phyloP scores from a whole-genome alignment of 73 alveolate species.

The Symbiodinium natans region DNA sequence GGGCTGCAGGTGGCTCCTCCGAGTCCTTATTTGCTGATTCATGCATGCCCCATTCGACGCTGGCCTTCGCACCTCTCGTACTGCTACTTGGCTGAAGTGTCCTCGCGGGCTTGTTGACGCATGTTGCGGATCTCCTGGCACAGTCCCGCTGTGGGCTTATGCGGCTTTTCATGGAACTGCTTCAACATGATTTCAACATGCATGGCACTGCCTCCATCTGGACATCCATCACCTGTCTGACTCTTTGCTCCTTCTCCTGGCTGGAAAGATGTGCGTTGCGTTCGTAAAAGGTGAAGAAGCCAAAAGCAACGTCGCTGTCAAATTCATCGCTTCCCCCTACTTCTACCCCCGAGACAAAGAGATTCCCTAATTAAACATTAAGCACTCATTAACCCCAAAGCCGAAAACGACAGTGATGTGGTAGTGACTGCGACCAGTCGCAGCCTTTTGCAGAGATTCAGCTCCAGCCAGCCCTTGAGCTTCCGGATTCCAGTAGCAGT shows the following conservation, averaged over 20 bases:
- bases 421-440: no score
- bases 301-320: no score
- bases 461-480: not conserved
- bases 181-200: not conserved
- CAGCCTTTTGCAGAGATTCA: no score
- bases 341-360: no score
- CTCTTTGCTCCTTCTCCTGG: constrained; percentile 74
- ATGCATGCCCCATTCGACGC: not conserved
- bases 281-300: not conserved
- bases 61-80: not conserved
- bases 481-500: no score
- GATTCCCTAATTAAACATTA: no score
- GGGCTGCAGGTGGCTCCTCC: constrained; percentile 20
- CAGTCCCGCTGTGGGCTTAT: not conserved
- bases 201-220: constrained; percentile 42
- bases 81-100: not conserved
- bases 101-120: constrained; percentile 41
- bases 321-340: no score
- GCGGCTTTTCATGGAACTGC: not conserved
- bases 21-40: not conserved
- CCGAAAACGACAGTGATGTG: no score
- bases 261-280: no score
- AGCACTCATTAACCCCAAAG: no score
- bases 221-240: constrained; percentile 54
- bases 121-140: constrained; percentile 63